Percentiles rank a stretch among this genome's conserved stretches.
Evolutionary conservation across 2,329 filamentous ascomycete species (phyloP).

Genomic region (Cryoendolithus antarcticus): DNA sequence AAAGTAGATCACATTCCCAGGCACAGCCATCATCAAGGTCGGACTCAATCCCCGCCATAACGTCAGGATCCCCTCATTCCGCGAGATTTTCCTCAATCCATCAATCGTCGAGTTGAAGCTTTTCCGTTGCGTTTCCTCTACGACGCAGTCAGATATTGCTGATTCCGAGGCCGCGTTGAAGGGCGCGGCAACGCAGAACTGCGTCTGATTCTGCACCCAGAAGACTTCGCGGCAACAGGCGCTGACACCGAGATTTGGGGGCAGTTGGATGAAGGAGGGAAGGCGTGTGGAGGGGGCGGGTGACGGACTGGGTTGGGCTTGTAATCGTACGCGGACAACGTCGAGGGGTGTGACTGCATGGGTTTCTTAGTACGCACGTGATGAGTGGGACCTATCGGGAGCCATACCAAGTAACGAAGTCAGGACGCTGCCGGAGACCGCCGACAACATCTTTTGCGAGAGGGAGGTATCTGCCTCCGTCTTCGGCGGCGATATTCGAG

Average conservation of each 20-base stretch:
- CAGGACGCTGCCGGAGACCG: slow-evolving; percentile 76
- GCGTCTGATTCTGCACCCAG: slow-evolving; percentile 76
- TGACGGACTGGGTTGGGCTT: slow-evolving; percentile 59
- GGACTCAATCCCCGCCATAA: slow-evolving; percentile 92
- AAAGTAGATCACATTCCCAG: slow-evolving; percentile 96
- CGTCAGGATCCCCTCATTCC: slow-evolving; percentile 76
- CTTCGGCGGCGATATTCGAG: slow-evolving; percentile 11
- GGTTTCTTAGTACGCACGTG: slow-evolving; percentile 1
- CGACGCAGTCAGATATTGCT: slow-evolving; percentile 52
- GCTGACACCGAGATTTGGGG: slow-evolving; percentile 79
- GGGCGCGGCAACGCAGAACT: slow-evolving; percentile 60
- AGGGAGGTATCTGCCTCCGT: slow-evolving; percentile 59
- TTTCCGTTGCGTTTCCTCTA: slow-evolving; percentile 71
- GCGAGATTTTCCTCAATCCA: slow-evolving; percentile 83
- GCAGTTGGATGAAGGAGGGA: slow-evolving; percentile 52
- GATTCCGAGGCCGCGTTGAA: slow-evolving; percentile 17
- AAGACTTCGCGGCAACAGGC: slow-evolving; percentile 96
- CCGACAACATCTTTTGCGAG: slow-evolving; percentile 86
- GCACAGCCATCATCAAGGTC: slow-evolving; percentile 85
- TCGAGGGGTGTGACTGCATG: slow-evolving; percentile 78
- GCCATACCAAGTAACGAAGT: slow-evolving; percentile 73
- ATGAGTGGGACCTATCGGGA: background rate
- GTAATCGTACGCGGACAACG: slow-evolving; percentile 86
- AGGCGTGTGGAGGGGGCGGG: slow-evolving; percentile 35
- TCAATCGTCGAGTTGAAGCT: slow-evolving; percentile 87